Evolutionary conservation across 768 basidiomycete genomes (phyloP), one percentile per base, ranked within the genome.

Genomic region (Amanita rimosa): DNA sequence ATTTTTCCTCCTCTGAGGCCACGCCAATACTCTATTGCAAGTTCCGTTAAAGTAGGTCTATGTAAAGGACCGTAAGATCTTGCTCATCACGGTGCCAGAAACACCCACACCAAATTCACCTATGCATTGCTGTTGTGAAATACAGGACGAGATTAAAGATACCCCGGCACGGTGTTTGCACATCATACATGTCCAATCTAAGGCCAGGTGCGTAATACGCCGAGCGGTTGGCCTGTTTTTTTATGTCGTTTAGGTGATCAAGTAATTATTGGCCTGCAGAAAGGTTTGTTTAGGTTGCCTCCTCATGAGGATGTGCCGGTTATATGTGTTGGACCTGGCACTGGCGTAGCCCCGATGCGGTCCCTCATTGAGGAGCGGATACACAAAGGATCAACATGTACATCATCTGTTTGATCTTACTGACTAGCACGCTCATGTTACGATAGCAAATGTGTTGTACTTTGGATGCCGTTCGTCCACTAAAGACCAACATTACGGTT

Each of bases 281-380:
- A 72, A 47, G 86, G 87, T 0, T 59, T 84, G 17, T 70, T 89
- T 45, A 67, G 60, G n/a, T 67, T 87, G 1, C 86, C 85, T 0
- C 54, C 62, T 0, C 60, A 66, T 16, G 47, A 48, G n/a, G 56
- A 65, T 19, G 80, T 74, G 0, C 94, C 94, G 0, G 69, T 95
- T 3, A 81, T 98, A 34, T 89, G 91, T 55, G 70, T 99, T 24
- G 94, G 94, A 0, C 96, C 96, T 11, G 96, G 95, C 0, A 98
- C 95, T 0, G 96, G 96, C 10, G 68, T 98, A 5, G 94, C 94
- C 0, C 94, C 96, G 0, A 87, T 96, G 79, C 71, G 92, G 44
- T 79, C 93, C 0, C 72, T 96, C 36, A 75, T 94, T 27, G 81
- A 96, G 61, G 81, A 91, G 54, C 78, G 95, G 1, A 62, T 84